These are phyloP conservation scores for Ogataea saltuana DNA, from an alignment of 805 yeast species.

Conservation along the genomic window DNA sequence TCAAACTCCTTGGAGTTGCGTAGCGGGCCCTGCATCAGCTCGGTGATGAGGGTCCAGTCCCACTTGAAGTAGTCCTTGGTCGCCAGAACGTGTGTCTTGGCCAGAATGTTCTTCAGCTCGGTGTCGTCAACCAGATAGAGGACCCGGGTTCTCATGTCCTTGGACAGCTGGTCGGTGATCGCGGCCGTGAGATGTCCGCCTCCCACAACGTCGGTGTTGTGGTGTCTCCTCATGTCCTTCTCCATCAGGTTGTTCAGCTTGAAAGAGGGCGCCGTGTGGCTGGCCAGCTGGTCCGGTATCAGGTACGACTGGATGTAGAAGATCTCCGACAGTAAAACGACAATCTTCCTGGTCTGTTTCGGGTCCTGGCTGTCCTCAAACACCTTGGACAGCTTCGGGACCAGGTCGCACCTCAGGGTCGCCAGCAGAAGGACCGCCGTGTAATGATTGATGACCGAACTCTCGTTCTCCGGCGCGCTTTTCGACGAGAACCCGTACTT, in stretches of 20 bases:
- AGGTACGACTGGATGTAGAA: constrained; percentile 52
- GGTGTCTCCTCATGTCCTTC: constrained; percentile 30
- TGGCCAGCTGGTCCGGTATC: constrained; percentile 49
- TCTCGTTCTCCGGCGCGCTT: constrained; percentile 41
- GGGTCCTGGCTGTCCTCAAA: constrained; percentile 41
- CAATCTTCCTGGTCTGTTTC: constrained; percentile 56
- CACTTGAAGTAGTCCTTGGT: constrained; percentile 81
- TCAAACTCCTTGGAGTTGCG: constrained; percentile 69
- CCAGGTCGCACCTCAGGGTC: constrained; percentile 56
- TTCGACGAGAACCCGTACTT: constrained; percentile 18
- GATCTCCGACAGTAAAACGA: constrained; percentile 64
- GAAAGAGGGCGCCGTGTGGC: constrained; percentile 27
- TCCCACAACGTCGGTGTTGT: constrained; percentile 8
- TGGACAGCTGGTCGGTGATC: constrained; percentile 18
- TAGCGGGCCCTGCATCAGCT: constrained; percentile 83
- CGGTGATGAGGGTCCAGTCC: constrained; percentile 80
- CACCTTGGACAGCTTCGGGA: constrained; percentile 47
- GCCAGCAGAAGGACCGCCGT: constrained; percentile 59
- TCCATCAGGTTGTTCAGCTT: constrained; percentile 32
- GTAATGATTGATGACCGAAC: constrained; percentile 57
- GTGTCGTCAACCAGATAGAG: constrained; percentile 52
- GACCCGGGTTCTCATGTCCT: constrained; percentile 27
- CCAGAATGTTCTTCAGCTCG: constrained; percentile 64
- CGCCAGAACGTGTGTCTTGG: constrained; percentile 67
- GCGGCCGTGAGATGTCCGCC: constrained; percentile 17